Conservation (phyloP, 306 rosid genomes). For the Neltuma alba region DNA sequence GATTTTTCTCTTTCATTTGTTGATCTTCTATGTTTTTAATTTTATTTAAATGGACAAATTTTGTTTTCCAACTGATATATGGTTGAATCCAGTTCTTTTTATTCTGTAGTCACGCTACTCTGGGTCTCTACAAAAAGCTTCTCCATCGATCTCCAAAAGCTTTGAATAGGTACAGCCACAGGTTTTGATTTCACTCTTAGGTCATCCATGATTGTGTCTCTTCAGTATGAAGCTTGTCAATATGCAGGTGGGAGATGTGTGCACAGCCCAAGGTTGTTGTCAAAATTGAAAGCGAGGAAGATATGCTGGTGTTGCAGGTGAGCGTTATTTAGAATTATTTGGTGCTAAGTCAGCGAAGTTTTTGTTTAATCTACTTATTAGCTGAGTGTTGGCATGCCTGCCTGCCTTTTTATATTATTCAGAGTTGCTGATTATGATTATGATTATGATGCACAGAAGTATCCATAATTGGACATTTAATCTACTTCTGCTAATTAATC, state of each 20-base stretch:
- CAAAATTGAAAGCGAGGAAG: slow-evolving; percentile 91
- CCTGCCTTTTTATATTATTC: background rate
- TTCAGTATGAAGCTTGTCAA: slow-evolving; percentile 26
- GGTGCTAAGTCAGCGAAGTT: background rate
- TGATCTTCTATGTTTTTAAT: background rate
- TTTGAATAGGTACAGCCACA: slow-evolving; percentile 58
- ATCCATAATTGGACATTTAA: background rate
- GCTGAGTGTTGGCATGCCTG: slow-evolving; percentile 20
- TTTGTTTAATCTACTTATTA: slow-evolving; percentile 8
- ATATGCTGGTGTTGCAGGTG: slow-evolving; percentile 87
- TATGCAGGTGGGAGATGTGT: slow-evolving; percentile 94
- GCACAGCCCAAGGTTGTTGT: slow-evolving; percentile 97
- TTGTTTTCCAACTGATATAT: slow-evolving; percentile 1
- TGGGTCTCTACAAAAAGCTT: slow-evolving; percentile 93
- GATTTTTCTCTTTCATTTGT: slow-evolving; percentile 25
- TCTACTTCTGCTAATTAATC: background rate
- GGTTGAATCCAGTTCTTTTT: slow-evolving; percentile 23
- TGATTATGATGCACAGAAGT: background rate
- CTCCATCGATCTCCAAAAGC: slow-evolving; percentile 83
- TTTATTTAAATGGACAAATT: background rate
- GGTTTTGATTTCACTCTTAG: background rate
- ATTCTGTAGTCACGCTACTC: slow-evolving; percentile 77
- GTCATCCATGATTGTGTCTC: background rate
- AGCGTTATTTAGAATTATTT: slow-evolving; percentile 27
- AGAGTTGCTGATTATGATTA: slow-evolving; percentile 16